Evolutionary conservation across 805 yeast species (phyloP), one percentile per base, ranked within the genome.

Genomic region (Cyberlindnera amylophila): DNA sequence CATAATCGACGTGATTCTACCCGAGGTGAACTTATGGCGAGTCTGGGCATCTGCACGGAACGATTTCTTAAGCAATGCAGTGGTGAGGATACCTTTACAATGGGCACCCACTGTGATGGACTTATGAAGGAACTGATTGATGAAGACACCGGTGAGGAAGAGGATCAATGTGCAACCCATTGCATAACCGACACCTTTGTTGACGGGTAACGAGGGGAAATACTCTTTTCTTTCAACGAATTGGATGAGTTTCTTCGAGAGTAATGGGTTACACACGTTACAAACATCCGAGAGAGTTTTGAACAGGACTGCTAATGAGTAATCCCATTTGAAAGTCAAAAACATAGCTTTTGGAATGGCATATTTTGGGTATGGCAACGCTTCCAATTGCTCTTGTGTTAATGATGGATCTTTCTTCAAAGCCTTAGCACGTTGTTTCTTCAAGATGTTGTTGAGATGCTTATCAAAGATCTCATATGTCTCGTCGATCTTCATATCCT

Each of bases 1-100:
- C 71, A 87, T 71, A 59, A 86, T 58, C 5, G 88, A 79, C 12
- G 95, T 84, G 45, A 86, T 71, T 41, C 71, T 74, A 23, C 89
- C 81, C 14, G 77, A 64, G 0, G 89, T 72, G 55, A 59, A 84
- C 36, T 67, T 63, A 50, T 73, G 72, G 41, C 73, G 71, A 2
- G 88, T 71, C 37, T 66, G 63, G 5, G 79, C 72, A 47, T 74
- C 72, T 11, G 86, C 67, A 34, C 57, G 66, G 50, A 85, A 75
- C 0, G 89, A 71, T 55, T 86, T 86, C 41, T 76, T 77, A 37
- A 83, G 66, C 23, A 86, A 57, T 3, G 81, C 81, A 38, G 84
- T 79, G 2, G 84, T 82, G 37, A 86, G 61, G 7, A 82, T 72
- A 1, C 84, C 79, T 51, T 84, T 78, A 13, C 71, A 69, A 50